Base-by-base conservation (phyloP, 306 rosid species). In the Cicer chorassanicum region DNA sequence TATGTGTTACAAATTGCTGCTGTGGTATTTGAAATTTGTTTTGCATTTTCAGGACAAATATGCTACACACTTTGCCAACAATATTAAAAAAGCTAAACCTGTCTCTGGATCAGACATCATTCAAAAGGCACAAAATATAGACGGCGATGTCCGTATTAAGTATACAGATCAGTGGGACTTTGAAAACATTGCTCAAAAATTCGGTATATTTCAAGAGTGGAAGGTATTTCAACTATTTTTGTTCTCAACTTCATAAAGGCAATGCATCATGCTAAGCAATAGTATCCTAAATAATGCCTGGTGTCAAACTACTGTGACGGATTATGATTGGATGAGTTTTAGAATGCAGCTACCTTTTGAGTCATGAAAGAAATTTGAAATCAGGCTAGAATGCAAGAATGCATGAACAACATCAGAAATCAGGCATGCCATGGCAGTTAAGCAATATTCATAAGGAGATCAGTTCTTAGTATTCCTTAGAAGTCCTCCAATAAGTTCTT, bases 161-260 rank as follows among this genome's bases (percentile, higher is more conserved):
- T 93, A 93, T 75, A 49, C 14, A 44, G 87, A 91, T 87, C 94
- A 90, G 73, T 69, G 76, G 8, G 88, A 87, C 74, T 93, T 93
- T 51, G 91, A 88, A 78, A 84, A 78, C 81, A 85, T 91, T 46
- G 98, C 98, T 4, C 51, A 80, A 60, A 90, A 89, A 75, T 93
- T 93, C 60, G 97, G 97, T 82, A 85, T 93, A 74, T 93, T 93
- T 69, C 87, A 93, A 83, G 98, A 93, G 76, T 93, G 98, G 98
- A 93, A 93, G 98, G 98, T 93, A 69, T 66, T 76, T 83, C 62
- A 44, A 38, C 65, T 64, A 56, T 38, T 74, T 75, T 72, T 63
- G 38, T 65, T 62, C 62, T 62, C 65, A 15, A 63, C 16, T 72
- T 46, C 18, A 7, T 48, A 57, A 80, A 40, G 45, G 24, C 55